Conservation (phyloP, 352 stramenopile genomes). For the Globisporangium recalcitrans region DNA sequence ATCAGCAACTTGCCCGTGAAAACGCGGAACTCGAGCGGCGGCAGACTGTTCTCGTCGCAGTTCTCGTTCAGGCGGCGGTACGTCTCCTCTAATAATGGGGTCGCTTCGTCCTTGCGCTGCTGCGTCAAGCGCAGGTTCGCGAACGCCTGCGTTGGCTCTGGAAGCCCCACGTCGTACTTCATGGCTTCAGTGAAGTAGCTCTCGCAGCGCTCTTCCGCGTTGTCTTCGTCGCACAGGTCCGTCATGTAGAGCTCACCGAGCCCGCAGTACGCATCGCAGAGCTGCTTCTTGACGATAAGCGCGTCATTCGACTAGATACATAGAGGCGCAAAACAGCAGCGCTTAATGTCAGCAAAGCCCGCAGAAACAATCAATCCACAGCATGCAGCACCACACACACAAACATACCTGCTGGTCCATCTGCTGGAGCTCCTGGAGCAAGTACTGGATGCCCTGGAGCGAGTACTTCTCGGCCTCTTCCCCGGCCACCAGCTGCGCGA, state of each 20-base stretch:
- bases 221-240: slow-evolving; percentile 90
- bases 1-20: slow-evolving; percentile 82
- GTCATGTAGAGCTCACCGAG: slow-evolving; percentile 97
- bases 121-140: slow-evolving; percentile 94
- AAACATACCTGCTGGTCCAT: slow-evolving; percentile 21
- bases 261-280: slow-evolving; percentile 92
- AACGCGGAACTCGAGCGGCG: slow-evolving; percentile 82
- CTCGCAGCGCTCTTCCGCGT: slow-evolving; percentile 93
- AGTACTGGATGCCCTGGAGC: slow-evolving; percentile 60
- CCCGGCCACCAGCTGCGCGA: slow-evolving; percentile 69
- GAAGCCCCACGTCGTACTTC: slow-evolving; percentile 85
- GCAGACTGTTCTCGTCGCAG: slow-evolving; percentile 64
- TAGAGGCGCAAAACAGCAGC: no score
- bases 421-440: slow-evolving; percentile 53
- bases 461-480: slow-evolving; percentile 70
- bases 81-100: slow-evolving; percentile 87
- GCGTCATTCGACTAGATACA: slow-evolving; percentile 37
- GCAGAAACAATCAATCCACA: no score
- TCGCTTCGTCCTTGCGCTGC: slow-evolving; percentile 85
- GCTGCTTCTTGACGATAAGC: slow-evolving; percentile 82
- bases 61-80: slow-evolving; percentile 86
- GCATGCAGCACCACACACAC: background rate
- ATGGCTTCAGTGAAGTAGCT: slow-evolving; percentile 86
- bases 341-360: no score
- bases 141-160: slow-evolving; percentile 93